Base-by-base conservation (phyloP, 495 filamentous ascomycete genomes). In the Hyaloscypha hepaticicola region DNA sequence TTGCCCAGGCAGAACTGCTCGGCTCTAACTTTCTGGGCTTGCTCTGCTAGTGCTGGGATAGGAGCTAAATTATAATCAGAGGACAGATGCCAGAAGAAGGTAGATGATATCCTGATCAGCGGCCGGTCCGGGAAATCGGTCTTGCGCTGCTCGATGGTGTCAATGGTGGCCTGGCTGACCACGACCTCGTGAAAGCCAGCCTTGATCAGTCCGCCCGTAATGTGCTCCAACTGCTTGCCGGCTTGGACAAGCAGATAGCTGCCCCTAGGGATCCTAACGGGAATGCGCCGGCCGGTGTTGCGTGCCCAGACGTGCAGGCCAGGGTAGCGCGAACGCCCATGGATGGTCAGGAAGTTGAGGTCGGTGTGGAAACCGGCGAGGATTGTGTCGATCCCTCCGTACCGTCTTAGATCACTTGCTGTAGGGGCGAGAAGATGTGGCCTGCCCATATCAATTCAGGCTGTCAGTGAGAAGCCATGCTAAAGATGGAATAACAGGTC, bases 271-370 rank as follows among this genome's bases (percentile, higher is more conserved):
- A 82, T 82, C 72, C 72, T 74, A 63, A 82, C 80, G 64, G 79
- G 66, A 70, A 82, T 82, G 57, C 75, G 74, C 24, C 71, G 72
- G 31, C 80, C 80, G 26, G 78, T 82, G 75, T 82, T 82, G 60
- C 80, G 78, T 50, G 80, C 80, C 80, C 80, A 82, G 64, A 82
- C 77, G 77, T 82, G 77, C 67, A 82, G 71, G 50, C 80, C 80
- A 3, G 80, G 79, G 58, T 82, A 82, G 45, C 80, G 78, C 41
- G 79, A 81, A 66, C 80, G 80, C 41, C 80, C 80, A 75, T 82
- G 80, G 72, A 82, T 82, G 66, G 80, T 82, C 19, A 82, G 73
- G 76, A 82, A 82, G 73, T 82, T 82, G 33, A 82, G 78, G 66
- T 82, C 80, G 12, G 79, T 81, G 69, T 82, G 80, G 73, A 82